phyloP scores from a whole-genome alignment of 2,329 filamentous ascomycete genomes.

The Fusarium fracticaudum region DNA sequence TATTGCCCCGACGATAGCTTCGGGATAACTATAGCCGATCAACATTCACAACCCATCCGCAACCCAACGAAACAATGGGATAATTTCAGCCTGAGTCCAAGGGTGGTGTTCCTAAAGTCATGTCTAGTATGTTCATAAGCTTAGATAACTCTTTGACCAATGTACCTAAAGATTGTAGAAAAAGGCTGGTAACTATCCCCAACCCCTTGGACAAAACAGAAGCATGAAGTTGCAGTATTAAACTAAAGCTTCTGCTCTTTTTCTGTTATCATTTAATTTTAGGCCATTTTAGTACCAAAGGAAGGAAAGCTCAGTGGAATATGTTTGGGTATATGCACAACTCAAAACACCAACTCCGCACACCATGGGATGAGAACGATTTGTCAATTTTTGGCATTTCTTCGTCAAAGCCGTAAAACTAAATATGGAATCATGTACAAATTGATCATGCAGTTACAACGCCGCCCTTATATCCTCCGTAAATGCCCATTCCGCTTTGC shows the following conservation, averaged over 20 bases:
- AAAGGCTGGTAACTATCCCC: neutral
- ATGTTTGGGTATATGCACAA: too few relatives aligned
- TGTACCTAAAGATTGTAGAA: neutral
- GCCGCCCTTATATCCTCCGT: conserved; percentile 25
- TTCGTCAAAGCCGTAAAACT: conserved; percentile 27
- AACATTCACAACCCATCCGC: neutral
- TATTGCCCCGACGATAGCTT: neutral
- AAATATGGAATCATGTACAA: conserved; percentile 38
- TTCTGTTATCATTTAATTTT: neutral
- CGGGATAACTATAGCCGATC: neutral
- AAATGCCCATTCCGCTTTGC: conserved; percentile 14
- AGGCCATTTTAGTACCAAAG: neutral
- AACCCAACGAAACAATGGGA: neutral
- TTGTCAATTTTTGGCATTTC: conserved; percentile 34
- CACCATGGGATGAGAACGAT: neutral
- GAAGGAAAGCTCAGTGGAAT: neutral
- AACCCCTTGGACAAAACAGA: neutral
- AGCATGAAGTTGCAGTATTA: neutral
- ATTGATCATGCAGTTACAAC: conserved; percentile 35
- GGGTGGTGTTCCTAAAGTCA: neutral
- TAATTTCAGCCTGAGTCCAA: neutral
- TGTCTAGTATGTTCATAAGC: neutral
- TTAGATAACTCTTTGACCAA: neutral
- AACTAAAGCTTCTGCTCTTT: too few relatives aligned
- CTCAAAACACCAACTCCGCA: conserved; percentile 1